Evolutionary conservation across 352 stramenopile species (phyloP), one percentile per base, ranked within the genome.

Genomic region (Pilasporangium apinafurcum): DNA sequence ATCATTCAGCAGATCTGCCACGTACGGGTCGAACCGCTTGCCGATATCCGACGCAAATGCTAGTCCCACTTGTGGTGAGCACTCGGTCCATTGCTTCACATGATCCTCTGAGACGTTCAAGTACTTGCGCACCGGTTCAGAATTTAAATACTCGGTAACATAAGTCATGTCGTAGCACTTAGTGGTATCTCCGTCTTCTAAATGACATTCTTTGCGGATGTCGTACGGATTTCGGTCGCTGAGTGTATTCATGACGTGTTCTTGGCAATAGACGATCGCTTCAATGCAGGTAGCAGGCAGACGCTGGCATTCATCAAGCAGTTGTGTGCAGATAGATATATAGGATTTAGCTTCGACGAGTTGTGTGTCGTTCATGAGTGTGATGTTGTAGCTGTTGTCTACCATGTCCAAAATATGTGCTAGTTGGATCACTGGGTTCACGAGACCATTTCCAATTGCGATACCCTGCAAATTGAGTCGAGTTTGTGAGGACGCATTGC

Each of bases 181-280:
- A 4, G 16, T 33, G 13, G 22, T 29, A 17, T 42, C 16, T n/a
- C 9, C 12, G 1, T 44, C 18, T n/a, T 29, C 16, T n/a, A n/a
- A n/a, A n/a, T n/a, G n/a, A 26, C 44, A 52, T 5, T 16, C 8
- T 10, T 32, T 17, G 12, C 74, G 70, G 27, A 86, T 77, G 37
- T 86, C 70, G 50, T 82, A 85, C 35, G 65, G 66, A 50, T 86
- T 83, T 18, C 59, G 63, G 44, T 71, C n/a, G n/a, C n/a, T n/a
- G n/a, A n/a, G n/a, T n/a, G n/a, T n/a, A n/a, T n/a, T n/a, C n/a
- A n/a, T n/a, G 74, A 51, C 46, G 95, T 95, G 27, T 98, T 84
- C 6, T 88, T 50, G 65, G 86, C 87, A 66, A 97, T 98, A 73
- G 92, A 98, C 26, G 83, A 72, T n/a, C n/a, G n/a, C 37, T 94